A percentile compares a stretch with the other conserved stretches of the same genome.
These are phyloP conservation scores for Solanum habrochaites DNA, from an alignment of 257 asterid species.

Conservation along the genomic window DNA sequence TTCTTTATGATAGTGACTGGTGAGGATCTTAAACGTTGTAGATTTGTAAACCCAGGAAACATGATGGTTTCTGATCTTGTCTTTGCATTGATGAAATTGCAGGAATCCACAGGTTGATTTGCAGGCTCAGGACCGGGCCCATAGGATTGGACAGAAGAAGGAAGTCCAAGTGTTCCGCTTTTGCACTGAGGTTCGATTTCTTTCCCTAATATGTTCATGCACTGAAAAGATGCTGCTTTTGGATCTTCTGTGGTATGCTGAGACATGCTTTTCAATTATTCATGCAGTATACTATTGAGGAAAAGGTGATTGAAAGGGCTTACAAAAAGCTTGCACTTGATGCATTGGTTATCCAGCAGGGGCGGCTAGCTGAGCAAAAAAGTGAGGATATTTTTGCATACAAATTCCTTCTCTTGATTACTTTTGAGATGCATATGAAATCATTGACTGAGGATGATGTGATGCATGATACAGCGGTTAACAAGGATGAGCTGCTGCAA, in stretches of 20 bases:
- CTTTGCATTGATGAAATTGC: slow-evolving; percentile 13
- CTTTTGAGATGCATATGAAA: not conserved
- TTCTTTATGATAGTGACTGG: slow-evolving; percentile 99
- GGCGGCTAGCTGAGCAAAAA: slow-evolving; percentile 6
- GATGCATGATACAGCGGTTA: slow-evolving; percentile 57
- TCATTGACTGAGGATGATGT: not conserved
- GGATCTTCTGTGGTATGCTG: not conserved
- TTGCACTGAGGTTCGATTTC: slow-evolving; percentile 82
- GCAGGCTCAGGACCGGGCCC: slow-evolving; percentile 99
- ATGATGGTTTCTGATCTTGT: not conserved
- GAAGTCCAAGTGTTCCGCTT: slow-evolving; percentile 99
- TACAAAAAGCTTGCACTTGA: slow-evolving; percentile 92
- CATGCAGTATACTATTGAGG: slow-evolving; percentile 89
- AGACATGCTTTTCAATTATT: slow-evolving; percentile 2
- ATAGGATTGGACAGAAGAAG: slow-evolving; percentile 97
- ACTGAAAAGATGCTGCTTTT: not conserved
- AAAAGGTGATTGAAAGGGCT: slow-evolving; percentile 98
- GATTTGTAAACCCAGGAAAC: not conserved
- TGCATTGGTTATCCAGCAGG: slow-evolving; percentile 7
- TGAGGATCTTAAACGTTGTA: slow-evolving; percentile 10
- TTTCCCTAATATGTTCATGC: not conserved
- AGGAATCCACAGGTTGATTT: slow-evolving; percentile 99
- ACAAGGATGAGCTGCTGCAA: slow-evolving; percentile 94
- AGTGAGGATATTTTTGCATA: not conserved
- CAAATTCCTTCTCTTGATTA: not conserved